These are phyloP conservation scores for Salvia miltiorrhiza DNA, from an alignment of 257 asterid genomes.

Conservation along the genomic window DNA sequence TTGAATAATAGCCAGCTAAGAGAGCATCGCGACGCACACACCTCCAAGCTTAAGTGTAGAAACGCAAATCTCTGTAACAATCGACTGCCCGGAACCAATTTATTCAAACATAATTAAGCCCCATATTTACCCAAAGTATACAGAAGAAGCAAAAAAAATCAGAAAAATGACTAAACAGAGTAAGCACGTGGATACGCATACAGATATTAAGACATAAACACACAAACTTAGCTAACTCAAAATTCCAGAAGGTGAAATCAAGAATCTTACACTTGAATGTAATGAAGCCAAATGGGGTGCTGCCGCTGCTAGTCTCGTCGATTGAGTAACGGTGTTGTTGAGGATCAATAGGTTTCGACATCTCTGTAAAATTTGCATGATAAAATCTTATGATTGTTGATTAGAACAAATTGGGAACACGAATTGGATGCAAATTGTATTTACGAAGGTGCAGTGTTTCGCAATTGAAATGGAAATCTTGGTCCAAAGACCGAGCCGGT, in stretches of 20 bases:
- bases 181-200: background rate
- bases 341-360: slow-evolving; percentile 49
- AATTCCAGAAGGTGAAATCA: background rate
- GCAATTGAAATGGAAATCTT: no score
- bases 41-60: background rate
- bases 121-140: background rate
- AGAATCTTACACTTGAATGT: slow-evolving; percentile 63
- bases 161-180: background rate
- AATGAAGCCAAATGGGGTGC: slow-evolving; percentile 40
- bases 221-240: background rate
- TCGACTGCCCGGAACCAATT: background rate
- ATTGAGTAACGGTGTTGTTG: slow-evolving; percentile 37
- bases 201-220: no score
- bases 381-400: background rate
- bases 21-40: background rate
- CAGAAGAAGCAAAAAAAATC: background rate
- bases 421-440: background rate
- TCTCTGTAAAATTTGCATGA: slow-evolving; percentile 59
- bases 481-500: no score
- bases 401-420: background rate
- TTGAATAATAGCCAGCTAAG: background rate
- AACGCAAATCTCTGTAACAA: background rate
- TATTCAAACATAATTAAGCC: background rate
- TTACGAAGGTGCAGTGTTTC: no score
- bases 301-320: slow-evolving; percentile 27